Evolutionary conservation across 2,329 filamentous ascomycete species (phyloP).

Genomic region (Fusarium virguliforme): DNA sequence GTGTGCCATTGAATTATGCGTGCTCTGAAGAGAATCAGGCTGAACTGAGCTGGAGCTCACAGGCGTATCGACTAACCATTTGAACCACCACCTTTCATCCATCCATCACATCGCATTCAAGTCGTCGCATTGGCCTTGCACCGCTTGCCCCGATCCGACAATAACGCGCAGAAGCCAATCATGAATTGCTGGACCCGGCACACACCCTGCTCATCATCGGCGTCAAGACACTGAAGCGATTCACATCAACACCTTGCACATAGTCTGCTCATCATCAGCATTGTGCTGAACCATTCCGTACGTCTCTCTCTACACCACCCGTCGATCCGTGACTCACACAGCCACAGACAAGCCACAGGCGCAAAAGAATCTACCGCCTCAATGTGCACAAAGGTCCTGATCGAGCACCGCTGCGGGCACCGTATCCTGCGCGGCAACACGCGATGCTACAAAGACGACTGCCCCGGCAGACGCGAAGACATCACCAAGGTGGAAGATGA

Average conservation of each 20-base stretch:
- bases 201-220: constrained; percentile 9
- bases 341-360: background rate
- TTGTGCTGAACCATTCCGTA: background rate
- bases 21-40: constrained; percentile 3
- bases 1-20: background rate
- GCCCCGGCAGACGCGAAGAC: constrained; percentile 53
- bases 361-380: background rate
- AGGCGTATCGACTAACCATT: background rate
- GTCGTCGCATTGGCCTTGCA: background rate
- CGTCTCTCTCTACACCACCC: background rate
- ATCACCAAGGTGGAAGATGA: constrained; percentile 52
- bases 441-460: constrained; percentile 55
- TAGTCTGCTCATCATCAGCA: background rate
- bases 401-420: constrained; percentile 59
- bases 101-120: background rate
- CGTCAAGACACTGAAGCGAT: constrained; percentile 19
- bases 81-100: background rate
- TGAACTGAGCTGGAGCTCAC: constrained; percentile 10
- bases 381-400: constrained; percentile 56
- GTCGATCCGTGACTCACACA: background rate
- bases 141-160: background rate
- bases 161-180: constrained; percentile 10
- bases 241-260: background rate
- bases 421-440: constrained; percentile 56
- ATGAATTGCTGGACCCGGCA: constrained; percentile 14